Evolutionary conservation across 2,329 filamentous ascomycete species (phyloP), one percentile per base, ranked within the genome.

Genomic region (Fusarium musae): DNA sequence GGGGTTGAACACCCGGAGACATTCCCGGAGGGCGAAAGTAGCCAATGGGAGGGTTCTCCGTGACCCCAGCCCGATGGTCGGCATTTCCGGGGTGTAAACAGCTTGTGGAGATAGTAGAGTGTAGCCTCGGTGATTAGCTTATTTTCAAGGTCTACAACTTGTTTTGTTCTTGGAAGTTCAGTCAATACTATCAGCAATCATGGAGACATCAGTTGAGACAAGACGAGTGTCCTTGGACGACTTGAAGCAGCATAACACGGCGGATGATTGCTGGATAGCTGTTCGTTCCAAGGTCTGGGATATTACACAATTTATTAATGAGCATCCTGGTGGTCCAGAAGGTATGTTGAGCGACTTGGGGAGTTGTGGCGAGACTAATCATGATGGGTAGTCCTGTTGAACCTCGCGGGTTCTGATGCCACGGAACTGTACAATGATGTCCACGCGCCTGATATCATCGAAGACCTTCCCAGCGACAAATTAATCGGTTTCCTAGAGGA

Each of bases 231-330:
- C 75, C 3, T 44, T 80, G 12, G 69, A 64, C 21, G 83, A 87
- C 54, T 79, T 90, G 42, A 83, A 80, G 17, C 80, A 80, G 59
- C 88, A 91, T 76, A 87, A 84, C 61, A 83, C 17, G 75, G 82
- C 39, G 76, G 84, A 59, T 80, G 78, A 90, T 73, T 87, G 88
- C 75, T 94, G 92, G 92, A 88, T 93, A 66, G 90, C 92, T 23
- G 87, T 93, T 28, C 88, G 93, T 79, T 87, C 87, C 50, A 87
- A 88, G 75, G 90, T 93, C 34, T 93, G 91, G 86, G 90, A 94
- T 78, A 83, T 94, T 53, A 92, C 91, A 6, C 86, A 89, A 5
- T 93, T 93, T 75, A 84, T 91, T 21, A 73, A 79, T 32, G 75
- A 80, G 44, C 82, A 84, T 43, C 82, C 82, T 2, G 83, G 83